phyloP scores from a whole-genome alignment of 148 eudicot genomes.

The Pharnaceum exiguum region DNA sequence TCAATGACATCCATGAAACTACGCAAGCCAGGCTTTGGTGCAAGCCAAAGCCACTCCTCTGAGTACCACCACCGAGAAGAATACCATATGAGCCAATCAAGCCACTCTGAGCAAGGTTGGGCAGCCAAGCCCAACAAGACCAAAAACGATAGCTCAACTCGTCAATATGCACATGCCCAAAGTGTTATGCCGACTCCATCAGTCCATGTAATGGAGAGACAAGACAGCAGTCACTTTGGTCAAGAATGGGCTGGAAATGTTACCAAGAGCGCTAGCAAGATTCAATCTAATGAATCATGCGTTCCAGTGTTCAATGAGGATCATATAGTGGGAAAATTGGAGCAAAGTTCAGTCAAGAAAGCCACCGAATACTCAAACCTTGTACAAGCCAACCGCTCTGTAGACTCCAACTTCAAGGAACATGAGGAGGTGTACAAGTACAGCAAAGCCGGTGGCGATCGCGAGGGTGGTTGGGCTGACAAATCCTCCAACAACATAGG shows the following conservation, averaged over 20 bases:
- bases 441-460: neutral
- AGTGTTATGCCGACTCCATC: constrained; percentile 1
- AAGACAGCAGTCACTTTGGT: constrained; percentile 5
- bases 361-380: neutral
- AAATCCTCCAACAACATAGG: neutral
- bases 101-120: constrained; percentile 5
- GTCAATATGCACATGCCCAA: constrained; percentile 24
- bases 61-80: constrained; percentile 23
- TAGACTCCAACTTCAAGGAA: neutral
- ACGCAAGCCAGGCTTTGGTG: constrained; percentile 15
- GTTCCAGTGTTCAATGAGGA: neutral
- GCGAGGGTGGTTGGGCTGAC: constrained; percentile 2
- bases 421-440: constrained; percentile 2
- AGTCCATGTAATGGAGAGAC: constrained; percentile 8
- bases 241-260: neutral
- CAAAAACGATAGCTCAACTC: too few species aligned
- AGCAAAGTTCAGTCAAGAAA: constrained; percentile 17
- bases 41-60: constrained; percentile 9
- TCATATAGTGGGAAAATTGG: constrained; percentile 7
- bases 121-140: neutral
- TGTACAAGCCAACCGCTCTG: neutral
- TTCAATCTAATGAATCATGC: neutral
- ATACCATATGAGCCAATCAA: constrained; percentile 12
- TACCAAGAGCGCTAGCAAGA: neutral
- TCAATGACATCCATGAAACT: constrained; percentile 19